Percentiles rank a stretch among this genome's conserved stretches.
Conservation (phyloP, 2,329 filamentous ascomycete genomes). For the Ilyonectria robusta region DNA sequence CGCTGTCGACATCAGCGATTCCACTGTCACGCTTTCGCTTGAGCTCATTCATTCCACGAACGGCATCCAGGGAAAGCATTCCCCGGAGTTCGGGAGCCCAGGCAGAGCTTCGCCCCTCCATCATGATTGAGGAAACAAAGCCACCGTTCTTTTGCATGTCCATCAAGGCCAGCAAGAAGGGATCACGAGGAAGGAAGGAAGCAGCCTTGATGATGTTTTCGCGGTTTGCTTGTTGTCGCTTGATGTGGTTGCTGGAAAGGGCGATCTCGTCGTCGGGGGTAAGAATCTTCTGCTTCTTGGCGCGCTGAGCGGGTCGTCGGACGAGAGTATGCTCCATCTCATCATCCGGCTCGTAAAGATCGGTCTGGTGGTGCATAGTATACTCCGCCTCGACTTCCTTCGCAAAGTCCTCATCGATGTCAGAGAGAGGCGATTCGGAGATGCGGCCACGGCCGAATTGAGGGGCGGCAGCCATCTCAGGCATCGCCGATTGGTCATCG, state of each 20-base stretch:
- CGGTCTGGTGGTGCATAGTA: conserved; percentile 66
- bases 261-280: conserved; percentile 86
- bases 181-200: conserved; percentile 88
- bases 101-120: conserved; percentile 80
- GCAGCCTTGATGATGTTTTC: conserved; percentile 88
- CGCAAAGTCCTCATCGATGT: conserved; percentile 75
- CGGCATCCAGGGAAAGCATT: conserved; percentile 89
- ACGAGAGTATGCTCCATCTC: conserved; percentile 72
- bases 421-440: conserved; percentile 79
- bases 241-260: conserved; percentile 83
- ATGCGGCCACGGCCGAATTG: conserved; percentile 71
- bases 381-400: conserved; percentile 73
- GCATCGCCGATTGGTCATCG: conserved; percentile 71
- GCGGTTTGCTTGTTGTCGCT: conserved; percentile 87
- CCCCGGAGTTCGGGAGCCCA: conserved; percentile 95
- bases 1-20: conserved; percentile 82
- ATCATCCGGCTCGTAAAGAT: conserved; percentile 74
- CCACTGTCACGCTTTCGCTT: conserved; percentile 96
- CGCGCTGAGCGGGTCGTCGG: conserved; percentile 79
- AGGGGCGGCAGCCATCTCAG: conserved; percentile 62
- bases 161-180: conserved; percentile 87
- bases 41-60: conserved; percentile 82
- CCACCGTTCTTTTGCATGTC: conserved; percentile 92
- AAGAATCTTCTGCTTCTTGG: conserved; percentile 83
- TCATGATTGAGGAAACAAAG: conserved; percentile 90